A percentile compares a stretch with the other conserved stretches of the same genome.
These are phyloP conservation scores for Fonsecaea pedrosoi DNA, from an alignment of 2,329 filamentous ascomycete species.

Conservation along the genomic window DNA sequence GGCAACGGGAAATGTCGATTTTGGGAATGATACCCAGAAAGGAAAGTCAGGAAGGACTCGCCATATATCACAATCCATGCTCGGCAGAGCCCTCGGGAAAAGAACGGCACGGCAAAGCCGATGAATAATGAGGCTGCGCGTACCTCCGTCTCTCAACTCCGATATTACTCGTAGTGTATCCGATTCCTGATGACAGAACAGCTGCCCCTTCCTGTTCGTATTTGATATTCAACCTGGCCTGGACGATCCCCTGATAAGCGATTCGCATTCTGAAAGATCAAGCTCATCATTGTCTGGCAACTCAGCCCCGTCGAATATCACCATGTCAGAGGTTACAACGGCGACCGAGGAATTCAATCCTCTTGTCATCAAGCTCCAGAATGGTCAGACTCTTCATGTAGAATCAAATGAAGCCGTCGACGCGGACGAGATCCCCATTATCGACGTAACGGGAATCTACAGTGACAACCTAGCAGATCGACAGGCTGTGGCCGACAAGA, in stretches of 20 bases:
- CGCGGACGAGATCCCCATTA: conserved; percentile 49
- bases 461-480: conserved; percentile 47
- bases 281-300: not conserved
- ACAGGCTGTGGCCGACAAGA: conserved; percentile 48
- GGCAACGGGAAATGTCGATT: not conserved
- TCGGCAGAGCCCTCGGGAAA: not conserved
- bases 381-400: conserved; percentile 29
- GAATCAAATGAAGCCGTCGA: conserved; percentile 27
- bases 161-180: not conserved
- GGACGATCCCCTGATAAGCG: not conserved
- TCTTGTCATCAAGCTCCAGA: conserved; percentile 27
- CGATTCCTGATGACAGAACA: not conserved
- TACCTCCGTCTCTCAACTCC: conserved; percentile 12
- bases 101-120: conserved; percentile 1
- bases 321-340: conserved; percentile 17
- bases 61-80: not conserved
- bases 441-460: conserved; percentile 54
- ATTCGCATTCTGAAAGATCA: not conserved
- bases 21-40: not conserved
- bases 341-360: conserved; percentile 13
- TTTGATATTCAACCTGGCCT: not conserved
- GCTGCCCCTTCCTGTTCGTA: not conserved
- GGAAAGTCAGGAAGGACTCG: not conserved
- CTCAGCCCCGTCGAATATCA: not conserved
- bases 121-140: conserved; percentile 7